Evolutionary conservation across 345 rosid genomes (phyloP), one percentile per base, ranked within the genome.

Genomic region (Noccaea bulbosa): DNA sequence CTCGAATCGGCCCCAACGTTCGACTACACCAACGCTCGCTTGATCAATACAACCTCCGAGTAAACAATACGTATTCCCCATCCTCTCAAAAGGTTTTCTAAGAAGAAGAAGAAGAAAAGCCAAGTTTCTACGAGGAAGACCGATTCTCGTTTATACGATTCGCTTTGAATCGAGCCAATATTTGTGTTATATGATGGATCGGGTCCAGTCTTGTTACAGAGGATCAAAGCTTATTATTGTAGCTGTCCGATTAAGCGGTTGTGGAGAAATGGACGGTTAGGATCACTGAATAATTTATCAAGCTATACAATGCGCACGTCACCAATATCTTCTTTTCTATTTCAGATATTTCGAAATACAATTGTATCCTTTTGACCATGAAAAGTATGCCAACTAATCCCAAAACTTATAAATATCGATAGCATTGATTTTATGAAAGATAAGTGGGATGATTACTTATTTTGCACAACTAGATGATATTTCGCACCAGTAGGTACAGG

Each of bases 1-100:
- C 80, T 95, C 89, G 78, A 89, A 95, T 27, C 99, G 92, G 0
- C 99, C 99, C 91, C 97, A 95, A 12, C 88, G 71, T 84, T 95
- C 92, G 8, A 95, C 79, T 14, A 94, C 63, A 44, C 98, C 97
- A 11, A 94, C 47, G 80, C 88, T 86, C 9, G 97, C 99, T 57
- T 94, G 96, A 49, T 88, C 96, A 1, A 94, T 50, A 83, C 99
- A 92, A 11, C 89, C 87, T 47, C 84, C 82, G 0, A 80, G 0
- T 3, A 75, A 17, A 62, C 80, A 89, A 40, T 54, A 79, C 7
- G 84, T 3, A 14, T 83, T 92, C 58, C 96, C 98, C 98, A 88
- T 93, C 0, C 0, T 41, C 27, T 32, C 41, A 35, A 64, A 0
- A 45, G 3, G 27, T 64, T 66, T n/a, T 4, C 6, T 44, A 63